phyloP scores from a whole-genome alignment of 257 asterid genomes.

The Solanum sparsipilum region DNA sequence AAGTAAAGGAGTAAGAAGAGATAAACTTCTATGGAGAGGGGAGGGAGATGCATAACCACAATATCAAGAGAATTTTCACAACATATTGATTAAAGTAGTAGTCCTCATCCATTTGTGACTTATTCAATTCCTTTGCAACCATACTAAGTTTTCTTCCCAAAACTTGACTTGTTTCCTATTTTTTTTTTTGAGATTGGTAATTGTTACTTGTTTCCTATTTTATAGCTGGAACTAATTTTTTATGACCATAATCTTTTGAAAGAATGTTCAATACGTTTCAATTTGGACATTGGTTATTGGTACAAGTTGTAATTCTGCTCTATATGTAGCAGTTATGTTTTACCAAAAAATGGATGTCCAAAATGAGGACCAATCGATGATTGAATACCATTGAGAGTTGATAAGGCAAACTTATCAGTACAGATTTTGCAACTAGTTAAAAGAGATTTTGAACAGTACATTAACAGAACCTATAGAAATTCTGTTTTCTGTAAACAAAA shows the following conservation, averaged over 20 bases:
- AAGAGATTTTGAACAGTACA: not conserved
- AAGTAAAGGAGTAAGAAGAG: not conserved
- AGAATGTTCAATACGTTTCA: not conserved
- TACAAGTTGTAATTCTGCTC: not conserved
- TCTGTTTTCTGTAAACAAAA: not conserved
- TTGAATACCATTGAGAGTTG: not conserved
- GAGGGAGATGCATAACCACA: not conserved
- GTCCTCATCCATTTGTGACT: not conserved
- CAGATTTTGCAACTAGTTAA: not conserved
- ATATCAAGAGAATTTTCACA: not conserved
- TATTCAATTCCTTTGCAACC: not conserved
- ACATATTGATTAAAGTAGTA: not conserved
- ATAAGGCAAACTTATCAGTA: not conserved
- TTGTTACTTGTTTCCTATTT: not conserved
- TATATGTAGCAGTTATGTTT: not conserved
- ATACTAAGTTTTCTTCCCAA: not conserved
- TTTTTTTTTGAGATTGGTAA: too few relatives aligned
- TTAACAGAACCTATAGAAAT: not conserved
- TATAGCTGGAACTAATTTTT: not conserved
- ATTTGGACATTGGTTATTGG: not conserved
- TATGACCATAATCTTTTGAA: not conserved
- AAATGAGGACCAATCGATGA: not conserved
- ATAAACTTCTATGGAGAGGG: not conserved
- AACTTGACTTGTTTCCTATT: not conserved
- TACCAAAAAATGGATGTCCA: not conserved